A percentile compares a stretch with the other conserved stretches of the same genome.
Evolutionary conservation across 306 rosid genomes (phyloP).

Genomic region (Casuarina glauca): DNA sequence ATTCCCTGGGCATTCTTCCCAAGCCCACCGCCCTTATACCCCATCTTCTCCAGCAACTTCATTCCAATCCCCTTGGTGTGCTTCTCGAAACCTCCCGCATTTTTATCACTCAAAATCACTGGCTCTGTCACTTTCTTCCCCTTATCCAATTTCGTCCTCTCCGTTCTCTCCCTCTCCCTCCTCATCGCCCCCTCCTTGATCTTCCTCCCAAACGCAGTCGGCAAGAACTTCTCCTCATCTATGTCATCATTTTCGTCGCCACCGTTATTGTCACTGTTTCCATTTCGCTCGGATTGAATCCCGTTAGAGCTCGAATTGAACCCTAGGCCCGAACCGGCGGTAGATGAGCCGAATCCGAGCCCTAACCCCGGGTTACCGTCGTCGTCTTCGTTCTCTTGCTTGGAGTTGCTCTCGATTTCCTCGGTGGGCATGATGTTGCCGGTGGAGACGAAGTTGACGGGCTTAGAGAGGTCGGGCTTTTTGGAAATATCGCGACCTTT

Average conservation of each 20-base stretch:
- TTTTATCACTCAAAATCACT: conserved; percentile 25
- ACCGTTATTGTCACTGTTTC: conserved; percentile 36
- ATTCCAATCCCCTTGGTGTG: conserved; percentile 83
- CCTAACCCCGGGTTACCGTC: conserved; percentile 48
- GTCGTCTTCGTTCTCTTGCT: conserved; percentile 36
- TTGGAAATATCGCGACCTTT: conserved; percentile 44
- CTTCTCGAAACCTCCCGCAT: conserved; percentile 72
- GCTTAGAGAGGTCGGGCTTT: conserved; percentile 64
- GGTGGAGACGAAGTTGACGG: conserved; percentile 79
- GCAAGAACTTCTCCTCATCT: conserved; percentile 44
- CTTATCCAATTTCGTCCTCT: conserved; percentile 54
- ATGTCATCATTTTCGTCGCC: conserved; percentile 28
- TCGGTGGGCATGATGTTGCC: conserved; percentile 68
- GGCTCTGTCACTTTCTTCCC: conserved; percentile 36
- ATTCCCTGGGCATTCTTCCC: conserved; percentile 91
- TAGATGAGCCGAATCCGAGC: conserved; percentile 53
- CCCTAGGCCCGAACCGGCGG: conserved; percentile 54
- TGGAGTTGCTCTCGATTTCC: conserved; percentile 46
- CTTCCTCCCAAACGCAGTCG: conserved; percentile 77
- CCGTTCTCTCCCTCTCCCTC: conserved; percentile 56
- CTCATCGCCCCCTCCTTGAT: conserved; percentile 79
- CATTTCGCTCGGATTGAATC: neutral
- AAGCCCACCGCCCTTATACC: conserved; percentile 94
- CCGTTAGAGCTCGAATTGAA: conserved; percentile 27
- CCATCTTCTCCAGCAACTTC: conserved; percentile 86